Evolutionary conservation across 805 yeast species (phyloP), one percentile per base, ranked within the genome.

Genomic region (Jamesozyma rosinii): DNA sequence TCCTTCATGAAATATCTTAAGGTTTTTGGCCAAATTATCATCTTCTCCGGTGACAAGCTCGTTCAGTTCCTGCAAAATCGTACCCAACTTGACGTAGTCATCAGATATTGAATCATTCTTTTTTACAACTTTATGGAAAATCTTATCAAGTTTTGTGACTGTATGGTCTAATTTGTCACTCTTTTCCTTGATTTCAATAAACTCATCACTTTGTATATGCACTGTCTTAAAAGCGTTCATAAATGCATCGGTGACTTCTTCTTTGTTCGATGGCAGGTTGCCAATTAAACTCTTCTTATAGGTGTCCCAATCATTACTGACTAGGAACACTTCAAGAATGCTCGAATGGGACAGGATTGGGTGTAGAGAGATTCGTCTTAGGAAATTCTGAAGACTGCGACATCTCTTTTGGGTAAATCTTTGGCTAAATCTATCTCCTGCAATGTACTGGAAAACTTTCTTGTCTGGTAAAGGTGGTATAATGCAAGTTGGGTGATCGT

Each of bases 381-480:
- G 64, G 56, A 89, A 92, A 46, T 90, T 70, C 51, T 81, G 78
- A 36, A 90, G 68, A 3, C 96, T 84, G 38, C 80, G 77, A 3
- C 94, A 81, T 52, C 98, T 69, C 59, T 85, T 84, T 47, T 72
- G 69, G 0, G 95, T 90, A 62, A 92, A 92, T 45, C 84, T 88
- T 13, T 76, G 71, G 22, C 90, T 79, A 59, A 90, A 90, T 32
- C 97, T 71, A 54, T 90, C 97, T 10, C 98, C 97, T 32, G 94
- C 88, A 41, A 90, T 72, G 63, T 92, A 90, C 60, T 90, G 95
- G 53, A 90, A 70, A 47, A 95, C 76, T 66, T 84, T 85, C 62
- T 88, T 89, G 48, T 90, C 94, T 0, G 98, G 98, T 42, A 90
- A 70, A 13, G 97, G 97, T 1, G 98, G 98, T 0, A 90, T 77